phyloP scores from a whole-genome alignment of 352 stramenopile genomes.

The Phytophthora boehmeriae region DNA sequence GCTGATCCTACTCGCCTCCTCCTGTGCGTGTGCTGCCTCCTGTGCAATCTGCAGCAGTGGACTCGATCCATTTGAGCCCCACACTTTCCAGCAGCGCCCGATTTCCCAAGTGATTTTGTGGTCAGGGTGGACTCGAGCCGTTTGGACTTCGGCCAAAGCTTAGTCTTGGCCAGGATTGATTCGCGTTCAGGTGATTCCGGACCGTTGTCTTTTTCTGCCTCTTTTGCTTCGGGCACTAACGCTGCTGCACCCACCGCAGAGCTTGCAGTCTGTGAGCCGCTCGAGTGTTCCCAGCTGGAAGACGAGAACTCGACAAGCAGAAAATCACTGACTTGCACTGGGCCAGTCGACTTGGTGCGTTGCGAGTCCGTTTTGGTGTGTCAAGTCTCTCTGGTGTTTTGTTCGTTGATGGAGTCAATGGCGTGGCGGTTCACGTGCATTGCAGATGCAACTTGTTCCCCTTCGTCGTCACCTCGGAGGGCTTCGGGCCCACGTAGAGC shows the following conservation, averaged over 20 bases:
- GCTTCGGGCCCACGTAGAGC: constrained; percentile 2
- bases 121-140: neutral
- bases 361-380: neutral
- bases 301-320: constrained; percentile 10
- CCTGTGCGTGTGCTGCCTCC: constrained; percentile 10
- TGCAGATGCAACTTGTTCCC: constrained; percentile 7
- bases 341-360: neutral
- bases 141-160: neutral
- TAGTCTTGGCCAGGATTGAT: constrained; percentile 16
- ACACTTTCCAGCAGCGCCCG: too few species aligned
- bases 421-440: constrained; percentile 14
- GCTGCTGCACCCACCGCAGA: constrained; percentile 25
- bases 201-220: constrained; percentile 36
- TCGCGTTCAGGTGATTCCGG: constrained; percentile 10
- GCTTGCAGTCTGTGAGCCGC: constrained; percentile 12
- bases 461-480: constrained; percentile 23
- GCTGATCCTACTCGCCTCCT: neutral
- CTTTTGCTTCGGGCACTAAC: constrained; percentile 26
- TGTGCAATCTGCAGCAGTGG: constrained; percentile 11
- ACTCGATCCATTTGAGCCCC: constrained; percentile 11
- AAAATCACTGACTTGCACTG: constrained; percentile 16
- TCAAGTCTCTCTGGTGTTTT: too few species aligned
- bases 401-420: constrained; percentile 1
- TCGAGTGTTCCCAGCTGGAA: constrained; percentile 17
- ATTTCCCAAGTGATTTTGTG: constrained; percentile 6